Percentiles rank a stretch among this genome's conserved stretches.
These are phyloP conservation scores for maize (Zea mays) DNA, from an alignment of 176 grass and related monocot species.

Conservation along the genomic window DNA sequence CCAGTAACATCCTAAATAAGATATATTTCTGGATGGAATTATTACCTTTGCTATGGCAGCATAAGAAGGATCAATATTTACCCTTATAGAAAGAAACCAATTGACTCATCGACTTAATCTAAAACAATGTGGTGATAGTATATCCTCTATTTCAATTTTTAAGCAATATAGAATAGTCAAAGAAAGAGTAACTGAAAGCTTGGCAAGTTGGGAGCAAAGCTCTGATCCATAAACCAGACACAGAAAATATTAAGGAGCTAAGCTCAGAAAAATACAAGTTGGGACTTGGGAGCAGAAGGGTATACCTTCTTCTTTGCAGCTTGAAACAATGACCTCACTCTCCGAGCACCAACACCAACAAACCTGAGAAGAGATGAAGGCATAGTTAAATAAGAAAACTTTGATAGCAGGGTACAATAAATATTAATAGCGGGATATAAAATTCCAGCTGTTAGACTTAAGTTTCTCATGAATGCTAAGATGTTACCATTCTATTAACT, in stretches of 20 bases:
- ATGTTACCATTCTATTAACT: background rate
- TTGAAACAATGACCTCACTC: conserved; percentile 96
- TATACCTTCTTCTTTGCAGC: conserved; percentile 96
- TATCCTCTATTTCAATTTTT: background rate
- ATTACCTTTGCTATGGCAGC: background rate
- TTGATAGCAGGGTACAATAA: background rate
- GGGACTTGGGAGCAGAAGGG: background rate
- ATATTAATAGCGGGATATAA: conserved; percentile 1
- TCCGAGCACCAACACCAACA: conserved; percentile 96
- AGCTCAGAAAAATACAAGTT: conserved; percentile 15
- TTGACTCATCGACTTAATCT: background rate
- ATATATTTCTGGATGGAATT: background rate
- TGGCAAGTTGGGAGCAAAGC: background rate
- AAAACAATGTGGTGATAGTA: background rate
- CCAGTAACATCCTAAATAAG: background rate
- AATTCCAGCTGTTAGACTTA: conserved; percentile 21
- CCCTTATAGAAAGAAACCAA: background rate
- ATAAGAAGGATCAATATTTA: background rate
- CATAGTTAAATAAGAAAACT: conserved; percentile 31
- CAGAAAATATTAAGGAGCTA: background rate
- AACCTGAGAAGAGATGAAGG: conserved; percentile 63
- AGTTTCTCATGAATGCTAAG: conserved; percentile 32
- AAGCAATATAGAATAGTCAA: conserved; percentile 2
- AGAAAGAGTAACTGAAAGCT: conserved; percentile 10
- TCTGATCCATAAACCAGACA: conserved; percentile 2